phyloP scores from a whole-genome alignment of 331 rosid genomes.

The Arachis monticola region DNA sequence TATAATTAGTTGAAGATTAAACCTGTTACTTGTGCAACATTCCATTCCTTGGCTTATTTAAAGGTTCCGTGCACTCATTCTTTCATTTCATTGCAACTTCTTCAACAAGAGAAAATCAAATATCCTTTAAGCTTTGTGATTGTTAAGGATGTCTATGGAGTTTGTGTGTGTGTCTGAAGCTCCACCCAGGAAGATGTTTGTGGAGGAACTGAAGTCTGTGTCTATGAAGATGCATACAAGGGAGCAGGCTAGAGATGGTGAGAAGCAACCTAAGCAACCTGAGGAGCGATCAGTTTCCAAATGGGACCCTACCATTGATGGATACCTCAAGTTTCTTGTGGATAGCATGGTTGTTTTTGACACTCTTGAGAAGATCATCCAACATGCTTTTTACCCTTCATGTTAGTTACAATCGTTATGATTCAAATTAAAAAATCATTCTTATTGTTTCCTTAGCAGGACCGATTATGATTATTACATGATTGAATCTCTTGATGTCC shows the following conservation, averaged over 20 bases:
- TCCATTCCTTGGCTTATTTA: not conserved
- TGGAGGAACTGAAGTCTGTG: slow-evolving; percentile 99
- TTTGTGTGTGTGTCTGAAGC: slow-evolving; percentile 59
- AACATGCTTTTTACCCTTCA: slow-evolving; percentile 63
- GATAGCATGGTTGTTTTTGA: slow-evolving; percentile 87
- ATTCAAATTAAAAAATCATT: no score
- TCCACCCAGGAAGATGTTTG: slow-evolving; percentile 69
- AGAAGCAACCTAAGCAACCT: slow-evolving; percentile 75
- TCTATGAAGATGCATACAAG: slow-evolving; percentile 93
- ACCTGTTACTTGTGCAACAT: not conserved
- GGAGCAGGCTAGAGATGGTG: slow-evolving; percentile 89
- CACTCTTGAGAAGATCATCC: slow-evolving; percentile 73
- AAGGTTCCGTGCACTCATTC: not conserved
- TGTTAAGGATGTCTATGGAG: slow-evolving; percentile 45
- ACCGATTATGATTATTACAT: no score
- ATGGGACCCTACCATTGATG: slow-evolving; percentile 83
- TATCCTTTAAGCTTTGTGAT: not conserved
- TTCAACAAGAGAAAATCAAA: no score
- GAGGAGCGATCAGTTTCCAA: slow-evolving; percentile 68
- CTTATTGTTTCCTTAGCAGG: no score
- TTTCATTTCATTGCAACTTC: not conserved
- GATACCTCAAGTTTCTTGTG: slow-evolving; percentile 84
- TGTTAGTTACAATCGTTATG: slow-evolving; percentile 54
- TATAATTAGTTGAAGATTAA: not conserved
- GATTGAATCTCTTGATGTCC: not conserved